These are phyloP conservation scores for Pseudogymnoascus sp. DNA, from an alignment of 2,329 filamentous ascomycete species.

Conservation along the genomic window DNA sequence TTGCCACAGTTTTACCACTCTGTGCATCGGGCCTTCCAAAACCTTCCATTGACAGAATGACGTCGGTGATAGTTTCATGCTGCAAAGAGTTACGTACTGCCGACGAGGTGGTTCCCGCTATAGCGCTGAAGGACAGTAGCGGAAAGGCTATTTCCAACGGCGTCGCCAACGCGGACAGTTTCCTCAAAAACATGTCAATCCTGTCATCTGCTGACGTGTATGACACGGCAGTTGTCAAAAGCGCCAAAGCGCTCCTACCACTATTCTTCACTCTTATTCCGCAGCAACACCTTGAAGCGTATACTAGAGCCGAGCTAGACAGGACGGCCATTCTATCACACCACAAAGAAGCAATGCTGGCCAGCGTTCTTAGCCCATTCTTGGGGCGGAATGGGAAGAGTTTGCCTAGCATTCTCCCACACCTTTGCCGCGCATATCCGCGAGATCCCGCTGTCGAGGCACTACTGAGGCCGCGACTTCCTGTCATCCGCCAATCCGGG, in stretches of 20 bases:
- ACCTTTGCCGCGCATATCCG: constrained; percentile 61
- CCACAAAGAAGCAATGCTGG: constrained; percentile 66
- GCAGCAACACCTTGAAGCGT: constrained; percentile 60
- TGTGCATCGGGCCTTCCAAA: constrained; percentile 63
- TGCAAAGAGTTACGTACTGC: constrained; percentile 65
- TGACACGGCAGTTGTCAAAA: constrained; percentile 40
- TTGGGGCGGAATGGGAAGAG: constrained; percentile 55
- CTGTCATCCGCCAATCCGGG: constrained; percentile 25
- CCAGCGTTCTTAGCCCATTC: constrained; percentile 75
- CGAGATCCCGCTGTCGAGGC: constrained; percentile 63
- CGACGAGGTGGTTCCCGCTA: constrained; percentile 26
- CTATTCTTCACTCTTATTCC: constrained; percentile 56
- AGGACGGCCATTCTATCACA: constrained; percentile 68
- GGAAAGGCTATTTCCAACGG: constrained; percentile 27
- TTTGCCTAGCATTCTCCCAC: constrained; percentile 70
- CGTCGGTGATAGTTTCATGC: constrained; percentile 55
- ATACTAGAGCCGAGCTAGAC: constrained; percentile 68
- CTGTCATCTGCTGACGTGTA: constrained; percentile 24
- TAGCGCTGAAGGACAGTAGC: constrained; percentile 24
- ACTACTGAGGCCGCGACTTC: constrained; percentile 50
- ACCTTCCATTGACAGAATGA: constrained; percentile 55
- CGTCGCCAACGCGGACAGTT: constrained; percentile 62
- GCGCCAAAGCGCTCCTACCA: constrained; percentile 57
- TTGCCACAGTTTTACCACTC: constrained; percentile 50
- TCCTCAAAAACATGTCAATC: constrained; percentile 45